Percentiles rank a stretch among this genome's conserved stretches.
Evolutionary conservation across 2,329 filamentous ascomycete genomes (phyloP).

Genomic region (Allantophomopsis cytisporea): DNA sequence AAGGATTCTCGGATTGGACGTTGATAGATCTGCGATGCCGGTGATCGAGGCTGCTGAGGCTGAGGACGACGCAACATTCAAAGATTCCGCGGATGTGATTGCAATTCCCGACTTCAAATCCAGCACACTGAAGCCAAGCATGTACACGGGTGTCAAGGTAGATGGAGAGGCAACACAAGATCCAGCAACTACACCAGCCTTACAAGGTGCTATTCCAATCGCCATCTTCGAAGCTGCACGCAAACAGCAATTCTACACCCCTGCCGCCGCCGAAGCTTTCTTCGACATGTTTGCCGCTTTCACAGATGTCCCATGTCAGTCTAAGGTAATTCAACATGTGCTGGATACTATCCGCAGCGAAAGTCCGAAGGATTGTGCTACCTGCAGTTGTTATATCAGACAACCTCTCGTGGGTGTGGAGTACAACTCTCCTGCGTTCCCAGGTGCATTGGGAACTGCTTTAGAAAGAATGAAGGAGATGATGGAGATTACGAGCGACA

Average conservation of each 20-base stretch:
- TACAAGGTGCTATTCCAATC: slow-evolving; percentile 85
- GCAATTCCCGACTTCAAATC: slow-evolving; percentile 37
- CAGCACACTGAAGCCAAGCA: slow-evolving; percentile 29
- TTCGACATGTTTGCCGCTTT: slow-evolving; percentile 71
- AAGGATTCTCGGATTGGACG: slow-evolving; percentile 49
- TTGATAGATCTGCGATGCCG: slow-evolving; percentile 24
- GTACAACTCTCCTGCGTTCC: slow-evolving; percentile 54
- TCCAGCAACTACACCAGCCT: slow-evolving; percentile 52
- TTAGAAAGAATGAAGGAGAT: slow-evolving; percentile 47
- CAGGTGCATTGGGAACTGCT: slow-evolving; percentile 51
- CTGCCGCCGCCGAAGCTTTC: slow-evolving; percentile 57
- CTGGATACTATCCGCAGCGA: slow-evolving; percentile 46
- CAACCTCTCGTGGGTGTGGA: slow-evolving; percentile 55
- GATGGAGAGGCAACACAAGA: slow-evolving; percentile 22
- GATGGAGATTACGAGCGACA: slow-evolving; percentile 28
- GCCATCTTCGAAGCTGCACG: slow-evolving; percentile 82
- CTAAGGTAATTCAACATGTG: slow-evolving; percentile 60
- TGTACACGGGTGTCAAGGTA: slow-evolving; percentile 37
- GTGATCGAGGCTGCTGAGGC: slow-evolving; percentile 26
- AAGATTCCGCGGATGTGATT: slow-evolving; percentile 22
- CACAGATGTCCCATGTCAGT: slow-evolving; percentile 46
- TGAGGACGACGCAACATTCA: slow-evolving; percentile 28
- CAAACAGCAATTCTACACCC: slow-evolving; percentile 59
- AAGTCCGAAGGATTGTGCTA: slow-evolving; percentile 46
- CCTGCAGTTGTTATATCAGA: slow-evolving; percentile 58